Evolutionary conservation across 2,329 filamentous ascomycete genomes (phyloP).

Genomic region (Pseudogymnoascus sp.): DNA sequence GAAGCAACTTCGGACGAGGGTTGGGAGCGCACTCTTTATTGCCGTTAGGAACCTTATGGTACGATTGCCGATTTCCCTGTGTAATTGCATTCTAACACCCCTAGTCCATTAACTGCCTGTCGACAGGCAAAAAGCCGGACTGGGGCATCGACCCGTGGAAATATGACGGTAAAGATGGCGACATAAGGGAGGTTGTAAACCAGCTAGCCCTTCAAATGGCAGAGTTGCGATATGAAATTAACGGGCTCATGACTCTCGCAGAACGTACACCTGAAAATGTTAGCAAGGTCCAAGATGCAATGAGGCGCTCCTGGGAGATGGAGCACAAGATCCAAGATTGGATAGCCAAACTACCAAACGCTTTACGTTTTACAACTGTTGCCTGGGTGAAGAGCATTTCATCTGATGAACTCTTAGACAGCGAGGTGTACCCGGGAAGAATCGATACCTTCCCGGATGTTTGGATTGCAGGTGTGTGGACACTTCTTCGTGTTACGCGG

Average conservation of each 20-base stretch:
- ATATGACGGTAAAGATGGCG: slow-evolving; percentile 41
- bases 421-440: slow-evolving; percentile 54
- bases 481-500: slow-evolving; percentile 47
- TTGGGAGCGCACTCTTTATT: slow-evolving; percentile 50
- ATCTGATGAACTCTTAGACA: slow-evolving; percentile 44
- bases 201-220: slow-evolving; percentile 47
- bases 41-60: slow-evolving; percentile 57
- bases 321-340: slow-evolving; percentile 48
- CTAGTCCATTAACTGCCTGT: slow-evolving; percentile 53
- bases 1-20: slow-evolving; percentile 47
- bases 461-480: slow-evolving; percentile 53
- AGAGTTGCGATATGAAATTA: slow-evolving; percentile 50
- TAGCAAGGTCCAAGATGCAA: slow-evolving; percentile 45
- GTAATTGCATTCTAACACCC: slow-evolving; percentile 31
- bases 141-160: slow-evolving; percentile 57
- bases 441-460: slow-evolving; percentile 55
- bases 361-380: slow-evolving; percentile 46
- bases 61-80: slow-evolving; percentile 18
- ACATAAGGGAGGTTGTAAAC: slow-evolving; percentile 37
- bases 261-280: slow-evolving; percentile 44
- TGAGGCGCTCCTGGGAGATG: slow-evolving; percentile 44
- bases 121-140: slow-evolving; percentile 44
- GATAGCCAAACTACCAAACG: slow-evolving; percentile 43
- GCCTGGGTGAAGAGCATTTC: slow-evolving; percentile 51
- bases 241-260: slow-evolving; percentile 41